phyloP scores from a whole-genome alignment of 805 yeast genomes.

The Cyberlindnera galapagoensis region DNA sequence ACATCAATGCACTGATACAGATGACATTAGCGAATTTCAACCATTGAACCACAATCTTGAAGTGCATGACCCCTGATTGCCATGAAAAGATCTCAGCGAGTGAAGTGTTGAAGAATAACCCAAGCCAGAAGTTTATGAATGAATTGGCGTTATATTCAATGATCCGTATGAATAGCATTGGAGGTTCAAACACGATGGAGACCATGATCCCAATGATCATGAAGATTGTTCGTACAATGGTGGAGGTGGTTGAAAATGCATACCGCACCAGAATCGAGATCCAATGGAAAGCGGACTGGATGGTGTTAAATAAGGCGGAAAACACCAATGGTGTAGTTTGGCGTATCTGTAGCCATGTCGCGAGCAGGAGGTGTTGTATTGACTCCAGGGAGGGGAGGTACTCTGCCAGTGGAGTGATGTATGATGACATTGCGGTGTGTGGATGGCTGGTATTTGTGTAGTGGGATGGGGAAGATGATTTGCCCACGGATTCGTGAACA shows the following conservation, averaged over 20 bases:
- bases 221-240: not conserved
- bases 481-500: no score
- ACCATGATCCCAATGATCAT: not conserved
- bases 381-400: no score
- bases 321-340: not conserved
- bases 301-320: not conserved
- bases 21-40: slow-evolving; percentile 18
- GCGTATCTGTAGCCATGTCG: no score
- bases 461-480: no score
- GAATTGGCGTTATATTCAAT: slow-evolving; percentile 17
- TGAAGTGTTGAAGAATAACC: slow-evolving; percentile 12
- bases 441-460: no score
- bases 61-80: slow-evolving; percentile 14
- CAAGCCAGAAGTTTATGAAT: slow-evolving; percentile 16
- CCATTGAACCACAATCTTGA: slow-evolving; percentile 18
- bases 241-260: not conserved
- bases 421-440: no score
- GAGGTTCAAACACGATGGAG: slow-evolving; percentile 16
- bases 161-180: slow-evolving; percentile 12
- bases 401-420: no score
- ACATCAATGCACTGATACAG: slow-evolving; percentile 15
- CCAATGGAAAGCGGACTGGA: not conserved
- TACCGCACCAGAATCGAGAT: not conserved
- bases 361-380: no score
- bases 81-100: slow-evolving; percentile 11